Conservation (phyloP, 2,329 filamentous ascomycete genomes). For the Colletotrichum phormii region DNA sequence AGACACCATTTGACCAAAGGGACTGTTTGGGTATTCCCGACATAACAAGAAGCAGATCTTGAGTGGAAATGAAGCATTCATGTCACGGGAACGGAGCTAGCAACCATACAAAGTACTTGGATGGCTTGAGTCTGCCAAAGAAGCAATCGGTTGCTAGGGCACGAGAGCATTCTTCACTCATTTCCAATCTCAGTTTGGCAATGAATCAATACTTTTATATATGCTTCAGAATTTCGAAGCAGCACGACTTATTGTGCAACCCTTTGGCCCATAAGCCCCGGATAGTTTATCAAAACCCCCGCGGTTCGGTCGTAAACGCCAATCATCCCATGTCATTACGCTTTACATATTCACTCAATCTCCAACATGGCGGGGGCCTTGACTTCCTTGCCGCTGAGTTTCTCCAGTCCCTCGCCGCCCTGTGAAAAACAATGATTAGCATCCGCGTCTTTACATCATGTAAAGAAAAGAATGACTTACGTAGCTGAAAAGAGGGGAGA, state of each 20-base stretch:
- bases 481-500: constrained; percentile 95
- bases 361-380: constrained; percentile 65
- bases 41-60: background rate
- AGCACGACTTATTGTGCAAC: background rate
- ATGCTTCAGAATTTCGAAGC: background rate
- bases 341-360: constrained; percentile 48
- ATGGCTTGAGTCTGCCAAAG: too few species aligned
- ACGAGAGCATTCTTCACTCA: background rate
- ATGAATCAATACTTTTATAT: constrained; percentile 11
- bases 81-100: background rate
- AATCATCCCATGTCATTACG: constrained; percentile 22
- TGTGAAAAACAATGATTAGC: constrained; percentile 44
- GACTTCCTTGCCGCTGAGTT: constrained; percentile 64
- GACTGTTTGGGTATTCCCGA: too few species aligned
- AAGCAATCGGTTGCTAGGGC: background rate
- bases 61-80: background rate
- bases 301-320: constrained; percentile 17
- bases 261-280: background rate
- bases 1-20: background rate
- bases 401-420: constrained; percentile 73
- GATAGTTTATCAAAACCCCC: constrained; percentile 4
- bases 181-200: background rate
- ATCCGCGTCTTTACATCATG: background rate
- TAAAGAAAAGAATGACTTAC: constrained; percentile 68
- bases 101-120: too few species aligned